Percentiles rank a stretch among this genome's conserved stretches.
phyloP scores from a whole-genome alignment of 768 basidiomycete species.

The Sporobolomyces roseus region DNA sequence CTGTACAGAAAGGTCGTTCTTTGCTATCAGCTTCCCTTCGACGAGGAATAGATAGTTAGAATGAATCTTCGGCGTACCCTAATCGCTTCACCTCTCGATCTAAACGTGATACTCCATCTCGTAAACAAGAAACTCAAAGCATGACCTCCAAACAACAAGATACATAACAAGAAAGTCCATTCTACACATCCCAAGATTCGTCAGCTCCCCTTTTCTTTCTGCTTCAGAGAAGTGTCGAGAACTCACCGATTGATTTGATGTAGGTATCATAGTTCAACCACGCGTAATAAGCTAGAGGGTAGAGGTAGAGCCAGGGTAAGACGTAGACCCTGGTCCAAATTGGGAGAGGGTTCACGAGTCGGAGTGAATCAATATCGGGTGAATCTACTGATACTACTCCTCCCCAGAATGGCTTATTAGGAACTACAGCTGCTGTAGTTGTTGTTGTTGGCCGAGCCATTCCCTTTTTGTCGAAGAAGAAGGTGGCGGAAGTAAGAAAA shows the following conservation, averaged over 20 bases:
- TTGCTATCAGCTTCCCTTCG: too few relatives aligned
- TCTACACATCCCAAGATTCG: conserved; percentile 51
- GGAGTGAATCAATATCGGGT: conserved; percentile 21
- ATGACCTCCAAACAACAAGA: conserved; percentile 76
- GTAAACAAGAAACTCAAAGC: conserved; percentile 89
- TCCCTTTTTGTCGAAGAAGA: background rate
- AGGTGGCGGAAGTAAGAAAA: background rate
- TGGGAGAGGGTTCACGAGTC: conserved; percentile 43
- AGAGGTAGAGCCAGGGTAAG: conserved; percentile 50
- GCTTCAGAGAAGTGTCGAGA: background rate
- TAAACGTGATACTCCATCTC: conserved; percentile 76
- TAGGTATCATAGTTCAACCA: conserved; percentile 90
- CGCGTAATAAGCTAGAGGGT: conserved; percentile 60
- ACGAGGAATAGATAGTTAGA: conserved; percentile 50
- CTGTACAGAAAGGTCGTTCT: too few relatives aligned
- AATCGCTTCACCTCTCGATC: conserved; percentile 73
- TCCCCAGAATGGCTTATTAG: conserved; percentile 4
- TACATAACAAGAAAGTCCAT: conserved; percentile 93
- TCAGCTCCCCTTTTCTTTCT: conserved; percentile 26
- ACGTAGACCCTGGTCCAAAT: conserved; percentile 48
- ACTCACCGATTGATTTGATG: conserved; percentile 55
- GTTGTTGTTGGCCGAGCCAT: background rate
- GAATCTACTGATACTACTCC: conserved; percentile 8
- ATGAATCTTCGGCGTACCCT: too few relatives aligned
- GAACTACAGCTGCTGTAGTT: background rate